phyloP scores from a whole-genome alignment of 352 stramenopile genomes.

The Phytophthora capsici region DNA sequence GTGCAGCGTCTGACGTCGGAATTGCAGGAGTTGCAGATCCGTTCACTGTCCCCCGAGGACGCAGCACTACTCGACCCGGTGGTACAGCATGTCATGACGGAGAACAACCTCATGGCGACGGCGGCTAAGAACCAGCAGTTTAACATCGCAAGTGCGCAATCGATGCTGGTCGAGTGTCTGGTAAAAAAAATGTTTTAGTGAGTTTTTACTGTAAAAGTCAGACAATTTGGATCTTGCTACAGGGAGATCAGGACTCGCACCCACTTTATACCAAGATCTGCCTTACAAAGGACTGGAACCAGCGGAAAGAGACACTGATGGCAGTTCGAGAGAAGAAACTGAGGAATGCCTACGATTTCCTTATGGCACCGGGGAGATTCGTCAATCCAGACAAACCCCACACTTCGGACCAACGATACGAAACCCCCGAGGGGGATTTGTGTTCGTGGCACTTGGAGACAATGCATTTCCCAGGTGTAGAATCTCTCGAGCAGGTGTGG shows the following conservation, averaged over 20 bases:
- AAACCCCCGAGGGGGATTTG: constrained; percentile 22
- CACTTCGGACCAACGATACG: constrained; percentile 27
- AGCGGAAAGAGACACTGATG: constrained; percentile 37
- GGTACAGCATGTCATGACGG: constrained; percentile 13
- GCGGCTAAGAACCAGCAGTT: constrained; percentile 44
- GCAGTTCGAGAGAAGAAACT: constrained; percentile 33
- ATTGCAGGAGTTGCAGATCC: constrained; percentile 24
- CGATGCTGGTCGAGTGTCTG: constrained; percentile 35
- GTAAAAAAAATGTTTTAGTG: constrained; percentile 8
- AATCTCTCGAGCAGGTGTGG: constrained; percentile 37
- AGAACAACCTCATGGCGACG: constrained; percentile 35
- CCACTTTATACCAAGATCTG: constrained; percentile 30
- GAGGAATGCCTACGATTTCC: constrained; percentile 26
- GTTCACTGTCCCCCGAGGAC: constrained; percentile 12
- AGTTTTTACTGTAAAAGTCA: neutral
- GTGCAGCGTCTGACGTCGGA: constrained; percentile 27
- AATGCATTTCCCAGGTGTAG: constrained; percentile 33
- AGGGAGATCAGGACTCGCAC: constrained; percentile 26
- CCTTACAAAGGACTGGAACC: constrained; percentile 24
- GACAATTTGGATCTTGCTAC: neutral
- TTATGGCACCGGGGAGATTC: constrained; percentile 24
- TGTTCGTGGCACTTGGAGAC: constrained; percentile 36
- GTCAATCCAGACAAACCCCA: constrained; percentile 23
- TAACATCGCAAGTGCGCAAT: constrained; percentile 37
- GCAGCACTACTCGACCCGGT: constrained; percentile 15